Conservation (phyloP, 306 rosid genomes). For the Rosa chinensis region DNA sequence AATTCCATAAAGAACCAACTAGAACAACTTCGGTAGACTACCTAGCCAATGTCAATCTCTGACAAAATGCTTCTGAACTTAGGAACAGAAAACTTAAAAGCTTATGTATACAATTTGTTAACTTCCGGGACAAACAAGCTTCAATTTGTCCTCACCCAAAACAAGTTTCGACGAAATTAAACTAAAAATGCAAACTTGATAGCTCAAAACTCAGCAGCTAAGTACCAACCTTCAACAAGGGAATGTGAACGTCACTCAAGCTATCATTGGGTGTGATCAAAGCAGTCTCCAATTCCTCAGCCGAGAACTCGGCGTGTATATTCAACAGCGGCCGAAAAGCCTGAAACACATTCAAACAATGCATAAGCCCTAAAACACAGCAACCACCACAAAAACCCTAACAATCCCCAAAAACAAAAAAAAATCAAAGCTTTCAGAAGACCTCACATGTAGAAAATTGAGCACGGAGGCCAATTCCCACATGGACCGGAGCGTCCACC, state of each 20-base stretch:
- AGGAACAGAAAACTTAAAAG: not conserved
- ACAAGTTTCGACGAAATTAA: slow-evolving; percentile 1
- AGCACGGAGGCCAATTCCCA: slow-evolving; percentile 96
- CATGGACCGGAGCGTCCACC: slow-evolving; percentile 90
- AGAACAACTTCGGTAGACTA: not conserved
- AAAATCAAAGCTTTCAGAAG: slow-evolving; percentile 32
- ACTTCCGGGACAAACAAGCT: not conserved
- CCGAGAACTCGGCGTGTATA: slow-evolving; percentile 79
- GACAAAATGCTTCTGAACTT: not conserved
- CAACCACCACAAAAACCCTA: slow-evolving; percentile 15
- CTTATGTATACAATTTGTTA: not conserved
- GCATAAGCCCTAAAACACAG: slow-evolving; percentile 33
- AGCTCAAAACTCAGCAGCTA: not conserved
- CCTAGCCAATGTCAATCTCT: not conserved
- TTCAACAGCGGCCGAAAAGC: slow-evolving; percentile 83
- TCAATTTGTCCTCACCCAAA: slow-evolving; percentile 15
- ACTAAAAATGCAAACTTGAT: not conserved
- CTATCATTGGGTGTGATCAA: slow-evolving; percentile 87
- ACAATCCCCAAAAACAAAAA: not conserved
- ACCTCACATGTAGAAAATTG: slow-evolving; percentile 90
- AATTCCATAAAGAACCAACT: not conserved
- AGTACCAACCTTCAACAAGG: slow-evolving; percentile 88
- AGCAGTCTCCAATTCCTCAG: slow-evolving; percentile 95
- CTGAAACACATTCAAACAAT: slow-evolving; percentile 40
- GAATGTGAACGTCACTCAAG: slow-evolving; percentile 89